These are phyloP conservation scores for Metschnikowia sp. DNA, from an alignment of 805 yeast genomes.

Conservation along the genomic window DNA sequence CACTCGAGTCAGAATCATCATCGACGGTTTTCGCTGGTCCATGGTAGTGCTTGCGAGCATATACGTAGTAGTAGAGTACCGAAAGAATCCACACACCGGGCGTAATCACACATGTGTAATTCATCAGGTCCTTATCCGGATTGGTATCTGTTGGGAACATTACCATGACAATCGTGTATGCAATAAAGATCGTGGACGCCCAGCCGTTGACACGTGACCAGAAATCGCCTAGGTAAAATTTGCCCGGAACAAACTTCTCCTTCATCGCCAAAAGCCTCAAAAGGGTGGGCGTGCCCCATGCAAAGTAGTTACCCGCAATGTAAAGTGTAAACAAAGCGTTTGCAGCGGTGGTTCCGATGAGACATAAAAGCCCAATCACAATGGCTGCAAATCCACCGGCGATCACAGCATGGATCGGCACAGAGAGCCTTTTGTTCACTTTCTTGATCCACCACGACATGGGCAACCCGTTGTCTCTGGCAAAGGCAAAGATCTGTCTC, in stretches of 20 bases:
- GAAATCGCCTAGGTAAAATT: constrained; percentile 56
- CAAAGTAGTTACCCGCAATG: constrained; percentile 58
- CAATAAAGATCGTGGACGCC: constrained; percentile 48
- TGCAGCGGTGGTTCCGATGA: constrained; percentile 60
- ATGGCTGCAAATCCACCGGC: constrained; percentile 44
- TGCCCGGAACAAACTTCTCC: constrained; percentile 60
- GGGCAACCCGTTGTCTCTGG: constrained; percentile 75
- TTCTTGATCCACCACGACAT: constrained; percentile 46
- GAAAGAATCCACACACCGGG: constrained; percentile 59
- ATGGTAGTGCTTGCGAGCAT: constrained; percentile 51
- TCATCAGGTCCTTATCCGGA: constrained; percentile 52
- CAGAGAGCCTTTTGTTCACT: constrained; percentile 51
- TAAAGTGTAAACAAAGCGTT: constrained; percentile 62
- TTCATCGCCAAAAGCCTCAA: constrained; percentile 44
- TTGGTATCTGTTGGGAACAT: constrained; percentile 55
- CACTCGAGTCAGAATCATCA: not conserved
- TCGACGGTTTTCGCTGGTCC: constrained; percentile 47
- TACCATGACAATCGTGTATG: constrained; percentile 50
- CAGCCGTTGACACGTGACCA: constrained; percentile 44
- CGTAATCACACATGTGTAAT: constrained; percentile 64
- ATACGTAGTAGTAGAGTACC: constrained; percentile 46
- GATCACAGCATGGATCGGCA: constrained; percentile 62
- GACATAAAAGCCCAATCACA: constrained; percentile 52
- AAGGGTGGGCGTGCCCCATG: constrained; percentile 60
- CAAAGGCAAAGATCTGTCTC: constrained; percentile 69